A percentile compares a stretch with the other conserved stretches of the same genome.
Evolutionary conservation across 495 filamentous ascomycete genomes (phyloP).

Genomic region (Neurospora sp.): DNA sequence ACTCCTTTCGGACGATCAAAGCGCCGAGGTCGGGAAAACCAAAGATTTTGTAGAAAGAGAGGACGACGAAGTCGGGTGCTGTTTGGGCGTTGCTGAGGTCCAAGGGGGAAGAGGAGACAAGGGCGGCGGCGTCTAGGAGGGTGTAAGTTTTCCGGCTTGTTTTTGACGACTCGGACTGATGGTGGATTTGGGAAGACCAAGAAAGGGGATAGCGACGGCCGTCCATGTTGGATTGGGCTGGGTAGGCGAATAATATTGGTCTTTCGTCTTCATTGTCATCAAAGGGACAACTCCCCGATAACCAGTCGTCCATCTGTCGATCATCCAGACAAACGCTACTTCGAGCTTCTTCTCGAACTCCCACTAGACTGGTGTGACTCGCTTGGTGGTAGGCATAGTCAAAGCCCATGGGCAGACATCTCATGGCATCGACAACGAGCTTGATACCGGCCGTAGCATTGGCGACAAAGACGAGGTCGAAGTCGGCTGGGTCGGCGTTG

Average conservation of each 20-base stretch:
- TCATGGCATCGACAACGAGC: slow-evolving; percentile 65
- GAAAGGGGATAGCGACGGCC: slow-evolving; percentile 63
- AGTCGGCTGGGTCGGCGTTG: slow-evolving; percentile 71
- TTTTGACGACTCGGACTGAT: slow-evolving; percentile 24
- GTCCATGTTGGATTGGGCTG: slow-evolving; percentile 89
- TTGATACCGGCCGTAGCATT: slow-evolving; percentile 92
- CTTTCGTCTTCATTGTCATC: background rate
- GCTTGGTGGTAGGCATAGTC: slow-evolving; percentile 77
- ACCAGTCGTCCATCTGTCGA: slow-evolving; percentile 59
- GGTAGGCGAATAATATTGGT: slow-evolving; percentile 63
- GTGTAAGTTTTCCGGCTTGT: slow-evolving; percentile 54
- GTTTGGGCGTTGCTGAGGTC: slow-evolving; percentile 50
- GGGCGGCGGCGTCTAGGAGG: slow-evolving; percentile 81
- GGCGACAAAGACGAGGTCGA: slow-evolving; percentile 83
- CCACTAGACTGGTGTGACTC: slow-evolving; percentile 81
- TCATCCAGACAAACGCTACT: slow-evolving; percentile 59
- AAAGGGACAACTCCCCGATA: slow-evolving; percentile 24
- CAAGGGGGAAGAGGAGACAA: slow-evolving; percentile 66
- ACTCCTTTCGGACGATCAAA: slow-evolving; percentile 67
- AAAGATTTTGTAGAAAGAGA: slow-evolving; percentile 97
- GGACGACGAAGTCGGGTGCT: slow-evolving; percentile 76
- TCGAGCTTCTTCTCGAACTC: slow-evolving; percentile 62
- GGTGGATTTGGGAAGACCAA: slow-evolving; percentile 54
- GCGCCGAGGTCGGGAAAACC: slow-evolving; percentile 89
- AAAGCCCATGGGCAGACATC: slow-evolving; percentile 55